Base-by-base conservation (phyloP, 192 early-diverging fungal species). In the Backusella macrospora region DNA sequence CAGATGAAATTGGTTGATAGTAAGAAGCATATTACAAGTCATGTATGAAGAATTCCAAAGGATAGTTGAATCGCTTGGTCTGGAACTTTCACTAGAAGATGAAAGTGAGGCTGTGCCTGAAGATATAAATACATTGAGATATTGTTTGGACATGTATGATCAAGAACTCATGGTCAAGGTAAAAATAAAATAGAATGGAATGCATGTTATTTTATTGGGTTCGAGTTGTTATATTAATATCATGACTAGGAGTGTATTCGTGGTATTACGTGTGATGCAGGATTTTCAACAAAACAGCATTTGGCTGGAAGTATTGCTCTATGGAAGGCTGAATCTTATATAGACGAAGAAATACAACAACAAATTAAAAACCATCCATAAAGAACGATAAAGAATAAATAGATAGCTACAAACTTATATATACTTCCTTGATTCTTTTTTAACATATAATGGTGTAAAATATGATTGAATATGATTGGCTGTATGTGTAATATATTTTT, bases 131-230 rank as follows among this genome's bases (percentile, higher is more conserved):
- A 43, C 21, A 23, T 42, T 62, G 18, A 49, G 71, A 14, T n/a
- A 62, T 18, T 72, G 71, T 63, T 34, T 72, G 14, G 38, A 62
- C 21, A 72, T 72, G 71, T 63, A 62, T 72, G 71, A 72, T 9
- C 71, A 72, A 34, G 71, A 72, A 44, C 62, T 42, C 44, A 72
- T 72, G 71, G 43, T 72, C 23, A 72, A 72, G 71, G 71, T 72
- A 45, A 62, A 13, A 4, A 16, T 49, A 8, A 62, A 12, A 6
- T 9, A 15, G 13, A 18, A 44, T 9, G 5, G 13, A 2, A 13
- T 37, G 13, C 34, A 26, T 14, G 3, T 63, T 63, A 4, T 63
- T 26, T 9, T 29, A 13, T 29, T 63, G 6, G 10, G 9, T 37
- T 34, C 9, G 43, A 43, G n/a, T 40, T 21, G 49, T 18, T 52